phyloP scores from a whole-genome alignment of 495 filamentous ascomycete genomes.

The Neurospora sp. region DNA sequence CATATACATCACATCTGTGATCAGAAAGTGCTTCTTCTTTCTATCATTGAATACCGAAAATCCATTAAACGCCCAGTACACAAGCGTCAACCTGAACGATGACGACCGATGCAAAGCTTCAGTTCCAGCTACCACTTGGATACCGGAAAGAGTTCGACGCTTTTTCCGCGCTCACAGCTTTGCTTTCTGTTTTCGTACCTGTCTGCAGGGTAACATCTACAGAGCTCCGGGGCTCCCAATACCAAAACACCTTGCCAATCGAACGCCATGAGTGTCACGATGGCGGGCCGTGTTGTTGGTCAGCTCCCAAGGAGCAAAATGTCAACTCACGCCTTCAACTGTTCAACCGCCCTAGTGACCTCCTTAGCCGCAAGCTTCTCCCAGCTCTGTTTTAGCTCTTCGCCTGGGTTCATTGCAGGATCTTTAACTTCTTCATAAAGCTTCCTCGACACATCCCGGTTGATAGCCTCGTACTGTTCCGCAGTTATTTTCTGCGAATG shows the following conservation, averaged over 20 bases:
- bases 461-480: conserved; percentile 81
- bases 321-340: conserved; percentile 28
- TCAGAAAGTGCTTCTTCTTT: not conserved
- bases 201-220: not conserved
- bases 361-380: conserved; percentile 64
- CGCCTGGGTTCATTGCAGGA: conserved; percentile 35
- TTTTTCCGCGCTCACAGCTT: not conserved
- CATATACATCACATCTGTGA: not conserved
- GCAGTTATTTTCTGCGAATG: conserved; percentile 59
- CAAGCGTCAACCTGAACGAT: not conserved
- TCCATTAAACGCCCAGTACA: not conserved
- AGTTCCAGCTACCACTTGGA: not conserved
- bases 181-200: not conserved
- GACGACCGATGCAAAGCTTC: not conserved
- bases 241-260: not conserved
- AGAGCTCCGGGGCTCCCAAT: not conserved
- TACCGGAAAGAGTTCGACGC: not conserved
- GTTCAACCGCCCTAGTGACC: conserved; percentile 55
- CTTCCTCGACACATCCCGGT: conserved; percentile 69
- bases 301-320: not conserved
- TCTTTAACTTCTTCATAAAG: conserved; percentile 75
- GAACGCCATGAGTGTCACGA: not conserved
- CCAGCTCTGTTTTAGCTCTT: conserved; percentile 49
- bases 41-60: not conserved
- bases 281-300: not conserved